Conservation (phyloP, 257 asterid genomes). For the Solanum appendiculatum region DNA sequence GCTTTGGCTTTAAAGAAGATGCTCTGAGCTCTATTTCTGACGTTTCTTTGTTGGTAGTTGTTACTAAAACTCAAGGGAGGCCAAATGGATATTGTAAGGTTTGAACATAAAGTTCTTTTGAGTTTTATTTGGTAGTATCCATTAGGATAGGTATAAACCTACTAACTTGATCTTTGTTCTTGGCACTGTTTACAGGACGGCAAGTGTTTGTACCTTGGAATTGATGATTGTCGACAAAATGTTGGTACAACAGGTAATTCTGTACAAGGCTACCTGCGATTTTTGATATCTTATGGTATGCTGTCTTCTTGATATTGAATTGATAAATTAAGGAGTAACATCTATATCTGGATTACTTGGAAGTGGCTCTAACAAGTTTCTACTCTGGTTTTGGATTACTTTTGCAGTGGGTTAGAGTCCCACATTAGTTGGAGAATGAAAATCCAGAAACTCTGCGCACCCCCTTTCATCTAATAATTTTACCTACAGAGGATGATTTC, state of each 20-base stretch:
- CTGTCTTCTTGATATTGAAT: too few species aligned
- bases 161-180: constrained; percentile 1
- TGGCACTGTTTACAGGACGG: constrained; percentile 34
- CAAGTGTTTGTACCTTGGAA: constrained; percentile 71
- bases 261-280: not conserved
- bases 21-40: constrained; percentile 81
- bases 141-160: not conserved
- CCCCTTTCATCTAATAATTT: constrained; percentile 19
- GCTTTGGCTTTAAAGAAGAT: constrained; percentile 67
- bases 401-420: too few species aligned
- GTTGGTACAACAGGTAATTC: constrained; percentile 74
- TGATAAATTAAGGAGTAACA: too few species aligned
- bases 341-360: too few species aligned
- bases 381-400: too few species aligned
- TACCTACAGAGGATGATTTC: constrained; percentile 16
- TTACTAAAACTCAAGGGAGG: constrained; percentile 73
- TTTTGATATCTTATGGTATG: too few species aligned
- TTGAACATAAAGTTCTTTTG: constrained; percentile 44
- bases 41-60: constrained; percentile 66
- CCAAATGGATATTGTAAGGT: constrained; percentile 88
- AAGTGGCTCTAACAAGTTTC: too few species aligned
- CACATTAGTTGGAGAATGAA: too few species aligned
- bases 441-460: constrained; percentile 2
- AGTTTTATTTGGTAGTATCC: not conserved
- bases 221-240: constrained; percentile 61